Evolutionary conservation across 169 alveolate species (phyloP), one percentile per base, ranked within the genome.

Genomic region (Cryptosporidium meleagridis): DNA sequence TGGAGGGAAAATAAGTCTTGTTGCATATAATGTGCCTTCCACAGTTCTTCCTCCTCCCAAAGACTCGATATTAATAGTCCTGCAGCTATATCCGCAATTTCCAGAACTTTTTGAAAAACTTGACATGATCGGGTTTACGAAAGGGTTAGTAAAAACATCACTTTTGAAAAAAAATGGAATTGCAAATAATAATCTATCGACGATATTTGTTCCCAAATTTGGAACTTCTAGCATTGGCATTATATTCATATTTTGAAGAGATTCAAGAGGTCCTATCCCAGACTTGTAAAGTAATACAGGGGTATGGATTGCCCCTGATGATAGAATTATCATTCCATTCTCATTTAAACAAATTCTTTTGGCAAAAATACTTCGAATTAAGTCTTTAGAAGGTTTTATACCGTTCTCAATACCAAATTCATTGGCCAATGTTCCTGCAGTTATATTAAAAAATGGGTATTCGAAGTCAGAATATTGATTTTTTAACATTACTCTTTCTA

Each of bases 1-100:
- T 7, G 95, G 94, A 9, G 95, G 95, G 73, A 92, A 92, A 48
- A 92, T 85, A 51, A 85, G 75, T 39, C 95, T 85, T 33, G 94
- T 75, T 0, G 95, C 93, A 69, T 91, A 91, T n/a, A 92, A 58
- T 33, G 92, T 84, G 4, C 95, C 95, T 85, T 92, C 95, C 33
- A 87, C 87, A 2, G 75, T 70, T 26, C 93, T 86, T 52, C 87
- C 93, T 3, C 95, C 95, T 18, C 92, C 91, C 71, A 91, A 45
- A 52, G 91, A 91, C 52, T 92, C 95, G 26, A 80, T 80, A 80
- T 62, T 80, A 26, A 80, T 80, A 3, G 52, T 65, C 0, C 37
- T 21, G 62, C 89, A 80, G 62, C 68, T 80, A 62, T 80, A 80
- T 21, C 89, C 89, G 44, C 89, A 80, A 62, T 80, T 51, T 4